These are phyloP conservation scores for Fusarium avenaceum DNA, from an alignment of 2,329 filamentous ascomycete genomes.

Conservation along the genomic window DNA sequence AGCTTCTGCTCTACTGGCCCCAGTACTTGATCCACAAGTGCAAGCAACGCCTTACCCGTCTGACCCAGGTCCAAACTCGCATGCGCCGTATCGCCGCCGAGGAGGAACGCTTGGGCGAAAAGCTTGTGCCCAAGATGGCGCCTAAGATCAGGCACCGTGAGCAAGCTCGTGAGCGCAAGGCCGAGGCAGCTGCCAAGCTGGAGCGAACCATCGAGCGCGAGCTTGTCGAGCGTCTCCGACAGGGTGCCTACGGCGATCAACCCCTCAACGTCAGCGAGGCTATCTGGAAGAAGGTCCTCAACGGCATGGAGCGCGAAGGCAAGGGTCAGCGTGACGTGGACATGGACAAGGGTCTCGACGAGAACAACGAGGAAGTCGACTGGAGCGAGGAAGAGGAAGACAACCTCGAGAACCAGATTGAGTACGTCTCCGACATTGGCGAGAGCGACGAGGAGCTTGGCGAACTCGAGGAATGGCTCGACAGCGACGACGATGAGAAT, in stretches of 20 bases:
- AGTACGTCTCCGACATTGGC: constrained; percentile 93
- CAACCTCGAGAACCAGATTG: constrained; percentile 83
- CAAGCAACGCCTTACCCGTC: constrained; percentile 92
- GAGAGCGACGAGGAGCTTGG: constrained; percentile 84
- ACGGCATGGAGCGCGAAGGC: constrained; percentile 88
- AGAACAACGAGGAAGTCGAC: constrained; percentile 78
- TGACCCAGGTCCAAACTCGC: constrained; percentile 91
- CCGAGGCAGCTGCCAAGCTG: constrained; percentile 88
- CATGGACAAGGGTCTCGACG: constrained; percentile 86
- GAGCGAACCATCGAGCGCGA: constrained; percentile 96
- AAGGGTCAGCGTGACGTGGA: constrained; percentile 88
- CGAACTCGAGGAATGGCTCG: constrained; percentile 94
- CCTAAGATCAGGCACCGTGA: constrained; percentile 88
- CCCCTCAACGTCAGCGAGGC: constrained; percentile 94
- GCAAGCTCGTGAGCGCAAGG: constrained; percentile 80
- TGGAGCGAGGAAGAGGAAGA: constrained; percentile 76
- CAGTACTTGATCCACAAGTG: constrained; percentile 95
- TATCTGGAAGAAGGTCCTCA: constrained; percentile 97
- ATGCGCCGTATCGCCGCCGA: constrained; percentile 86
- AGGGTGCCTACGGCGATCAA: constrained; percentile 93
- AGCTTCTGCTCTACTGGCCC: constrained; percentile 90
- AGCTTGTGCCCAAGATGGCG: constrained; percentile 86
- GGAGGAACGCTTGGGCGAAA: constrained; percentile 90
- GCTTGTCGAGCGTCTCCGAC: constrained; percentile 88
- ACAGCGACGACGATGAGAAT: constrained; percentile 73